Conservation (phyloP, 306 rosid genomes). For the Fagus crenata region DNA sequence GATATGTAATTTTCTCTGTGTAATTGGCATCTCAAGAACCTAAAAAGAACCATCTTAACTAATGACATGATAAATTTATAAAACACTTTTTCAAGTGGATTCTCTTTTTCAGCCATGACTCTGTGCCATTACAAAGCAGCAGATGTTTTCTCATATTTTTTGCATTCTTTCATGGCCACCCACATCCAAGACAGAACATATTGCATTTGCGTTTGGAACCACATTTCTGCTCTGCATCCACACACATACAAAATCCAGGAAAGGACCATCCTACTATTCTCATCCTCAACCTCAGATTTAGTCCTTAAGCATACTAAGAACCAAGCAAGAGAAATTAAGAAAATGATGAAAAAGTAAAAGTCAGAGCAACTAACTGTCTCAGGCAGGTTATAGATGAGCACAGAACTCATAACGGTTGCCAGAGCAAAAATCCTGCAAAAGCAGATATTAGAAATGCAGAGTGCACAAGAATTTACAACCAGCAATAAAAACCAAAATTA, state of each 20-base stretch:
- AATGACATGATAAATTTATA: background rate
- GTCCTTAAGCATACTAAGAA: background rate
- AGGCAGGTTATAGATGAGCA: conserved; percentile 86
- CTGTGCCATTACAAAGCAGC: background rate
- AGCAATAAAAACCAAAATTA: conserved; percentile 19
- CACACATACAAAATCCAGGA: background rate
- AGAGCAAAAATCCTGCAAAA: conserved; percentile 85
- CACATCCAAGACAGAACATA: background rate
- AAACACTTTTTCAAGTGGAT: background rate
- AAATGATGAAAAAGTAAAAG: conserved; percentile 13
- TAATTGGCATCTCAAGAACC: conserved; percentile 1
- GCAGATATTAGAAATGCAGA: conserved; percentile 28
- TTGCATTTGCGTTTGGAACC: background rate
- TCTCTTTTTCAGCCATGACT: background rate
- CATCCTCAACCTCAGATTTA: background rate
- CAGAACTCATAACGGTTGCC: conserved; percentile 96
- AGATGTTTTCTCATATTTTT: background rate
- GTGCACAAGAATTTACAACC: conserved; percentile 5
- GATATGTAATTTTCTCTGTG: conserved; percentile 32
- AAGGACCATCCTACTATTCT: background rate
- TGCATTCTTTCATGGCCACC: background rate
- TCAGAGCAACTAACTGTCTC: conserved; percentile 68
- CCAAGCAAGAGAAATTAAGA: conserved; percentile 25
- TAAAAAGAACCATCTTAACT: background rate
- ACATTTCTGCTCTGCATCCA: background rate